Base-by-base conservation (phyloP, 805 yeast genomes). In the Ogataea ramenticola region DNA sequence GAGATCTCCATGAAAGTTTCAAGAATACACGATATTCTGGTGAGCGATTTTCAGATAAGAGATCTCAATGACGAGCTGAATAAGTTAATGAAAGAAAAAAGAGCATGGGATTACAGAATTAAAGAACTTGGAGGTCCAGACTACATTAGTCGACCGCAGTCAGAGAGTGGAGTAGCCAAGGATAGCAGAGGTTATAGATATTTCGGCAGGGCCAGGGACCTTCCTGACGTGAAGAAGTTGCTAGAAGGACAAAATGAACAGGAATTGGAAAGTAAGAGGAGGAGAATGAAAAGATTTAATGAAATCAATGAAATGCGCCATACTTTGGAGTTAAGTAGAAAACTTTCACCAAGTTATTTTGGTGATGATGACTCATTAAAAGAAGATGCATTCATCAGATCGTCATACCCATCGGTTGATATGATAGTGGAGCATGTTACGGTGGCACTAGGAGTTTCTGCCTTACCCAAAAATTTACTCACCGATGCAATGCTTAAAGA, bases 201-300 rank as follows among this genome's bases (percentile, higher is more conserved):
- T 61, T 90, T 79, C 62, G 97, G 97, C 0, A 64, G 96, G 40
- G 96, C 96, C 0, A 70, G 77, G 42, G 91, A 87, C 37, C 63
- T 89, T 9, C 84, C 88, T 0, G 96, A 86, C 48, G 90, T 84
- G 8, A 66, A 71, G 42, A 71, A 71, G 46, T 48, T 75, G 20
- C 48, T 79, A 17, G 67, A 68, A 42, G 58, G 66, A 35, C 62
- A 68, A 51, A 56, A 43, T 38, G 54, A 44, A 33, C 49, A 50
- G 27, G 43, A 58, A 54, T 37, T 54, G 46, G 47, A 53, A 46
- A 14, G 49, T 40, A 20, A 50, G 41, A 21, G 51, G 50, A 22
- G 40, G 43, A 14, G 41, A 50, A 14, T 36, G 42, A 30, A 53
- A 46, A 29, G 50, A 47, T 34, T 46, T 43, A n/a, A 44, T 8